Evolutionary conservation across 2,329 filamentous ascomycete species (phyloP), one percentile per base, ranked within the genome.

Genomic region (Calonectria honghensis): DNA sequence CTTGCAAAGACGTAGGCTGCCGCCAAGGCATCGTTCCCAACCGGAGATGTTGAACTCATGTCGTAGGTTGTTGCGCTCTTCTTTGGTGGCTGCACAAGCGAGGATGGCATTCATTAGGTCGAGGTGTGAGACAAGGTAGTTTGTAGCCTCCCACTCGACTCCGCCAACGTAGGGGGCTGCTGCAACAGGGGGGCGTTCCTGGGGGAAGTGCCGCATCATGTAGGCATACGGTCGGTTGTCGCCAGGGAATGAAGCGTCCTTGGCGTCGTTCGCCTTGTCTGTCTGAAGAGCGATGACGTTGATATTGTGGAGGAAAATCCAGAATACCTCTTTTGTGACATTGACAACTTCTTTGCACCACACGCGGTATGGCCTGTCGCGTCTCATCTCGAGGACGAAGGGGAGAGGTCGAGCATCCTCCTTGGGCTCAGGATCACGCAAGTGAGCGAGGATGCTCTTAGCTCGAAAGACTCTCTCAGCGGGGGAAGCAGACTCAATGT

Each of bases 71-170:
- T 98, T 98, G 74, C 97, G 94, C 73, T 94, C 93, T 31, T 90
- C 85, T 2, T 83, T 80, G 0, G 93, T 93, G 0, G 95, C 93
- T 0, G 97, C 90, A 73, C 94, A 96, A 0, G 96, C 95, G 72
- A 98, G 87, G 72, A 98, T 92, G 37, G 95, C 96, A 82, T 98
- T 99, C 80, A 98, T 87, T 14, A 99, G 92, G 82, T 98, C 97
- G 13, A 99, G 90, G 82, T 99, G 96, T 0, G 94, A 95, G 24
- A 96, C 95, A 14, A 98, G 89, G 83, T 98, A 98, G 85, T 98
- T 98, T 13, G 97, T 98, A 3, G 97, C 97, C 83, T 98, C 97
- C 97, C 97, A 98, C 85, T 99, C 97, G 13, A 98, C 97, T 69
- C 97, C 96, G 64, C 97, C 97, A 52, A 98, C 96, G 82, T 98